phyloP scores from a whole-genome alignment of 2,329 filamentous ascomycete species.

The Epichloe uncinata region DNA sequence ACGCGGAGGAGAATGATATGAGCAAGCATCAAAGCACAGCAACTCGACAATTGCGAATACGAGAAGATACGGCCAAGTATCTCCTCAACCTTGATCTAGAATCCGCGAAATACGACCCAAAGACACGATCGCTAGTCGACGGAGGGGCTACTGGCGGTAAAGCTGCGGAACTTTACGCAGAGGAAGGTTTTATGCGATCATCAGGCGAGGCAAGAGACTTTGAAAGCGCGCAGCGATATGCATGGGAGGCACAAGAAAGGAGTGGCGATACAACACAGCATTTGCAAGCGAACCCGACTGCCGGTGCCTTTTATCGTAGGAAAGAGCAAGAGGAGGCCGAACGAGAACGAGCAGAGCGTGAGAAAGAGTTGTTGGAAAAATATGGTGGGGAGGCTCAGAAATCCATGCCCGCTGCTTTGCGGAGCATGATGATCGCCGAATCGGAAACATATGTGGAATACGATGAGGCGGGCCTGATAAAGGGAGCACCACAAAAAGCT shows the following conservation, averaged over 20 bases:
- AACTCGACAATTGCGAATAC: slow-evolving; percentile 77
- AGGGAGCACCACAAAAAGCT: slow-evolving; percentile 64
- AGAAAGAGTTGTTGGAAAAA: slow-evolving; percentile 62
- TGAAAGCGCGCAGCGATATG: slow-evolving; percentile 75
- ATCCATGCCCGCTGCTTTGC: slow-evolving; percentile 45
- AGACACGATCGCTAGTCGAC: slow-evolving; percentile 83
- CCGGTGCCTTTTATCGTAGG: slow-evolving; percentile 72
- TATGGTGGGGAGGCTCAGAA: slow-evolving; percentile 59
- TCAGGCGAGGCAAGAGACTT: slow-evolving; percentile 91
- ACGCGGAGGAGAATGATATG: slow-evolving; percentile 95
- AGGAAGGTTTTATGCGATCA: slow-evolving; percentile 80
- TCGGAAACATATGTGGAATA: slow-evolving; percentile 89
- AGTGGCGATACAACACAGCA: slow-evolving; percentile 69
- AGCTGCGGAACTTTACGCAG: slow-evolving; percentile 71
- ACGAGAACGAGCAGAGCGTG: slow-evolving; percentile 51
- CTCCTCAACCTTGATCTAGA: slow-evolving; percentile 89
- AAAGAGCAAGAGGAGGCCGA: slow-evolving; percentile 65
- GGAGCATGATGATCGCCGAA: slow-evolving; percentile 57
- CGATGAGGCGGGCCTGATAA: slow-evolving; percentile 78
- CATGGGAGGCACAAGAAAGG: slow-evolving; percentile 89
- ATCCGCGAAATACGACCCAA: slow-evolving; percentile 95
- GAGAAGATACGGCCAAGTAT: slow-evolving; percentile 97
- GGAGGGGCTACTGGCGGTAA: slow-evolving; percentile 68
- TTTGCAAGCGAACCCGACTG: slow-evolving; percentile 91
- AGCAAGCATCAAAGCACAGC: slow-evolving; percentile 83